Percentiles rank a stretch among this genome's conserved stretches.
Conservation (phyloP, 2,329 filamentous ascomycete genomes). For the Phaeosphaeria sp. region DNA sequence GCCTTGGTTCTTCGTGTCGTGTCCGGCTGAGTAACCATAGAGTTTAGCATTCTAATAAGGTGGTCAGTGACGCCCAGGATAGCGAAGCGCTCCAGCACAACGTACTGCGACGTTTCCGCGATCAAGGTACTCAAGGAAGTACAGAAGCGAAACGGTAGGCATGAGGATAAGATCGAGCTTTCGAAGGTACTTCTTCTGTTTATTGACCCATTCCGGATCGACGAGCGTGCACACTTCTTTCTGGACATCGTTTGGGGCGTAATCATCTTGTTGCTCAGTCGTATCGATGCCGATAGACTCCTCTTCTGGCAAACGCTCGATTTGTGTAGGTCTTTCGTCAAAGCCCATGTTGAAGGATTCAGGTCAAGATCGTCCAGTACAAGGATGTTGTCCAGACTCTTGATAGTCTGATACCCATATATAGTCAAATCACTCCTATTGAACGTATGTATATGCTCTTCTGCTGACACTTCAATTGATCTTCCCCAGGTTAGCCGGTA, state of each 20-base stretch:
- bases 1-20: neutral
- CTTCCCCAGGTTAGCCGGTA: neutral
- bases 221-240: neutral
- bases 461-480: neutral
- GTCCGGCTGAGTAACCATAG: neutral
- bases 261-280: neutral
- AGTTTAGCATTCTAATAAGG: neutral
- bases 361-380: neutral
- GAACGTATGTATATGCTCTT: neutral
- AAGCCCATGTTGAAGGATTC: neutral
- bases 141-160: neutral
- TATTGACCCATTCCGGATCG: neutral
- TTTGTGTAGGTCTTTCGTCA: neutral
- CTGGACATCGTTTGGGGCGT: neutral
- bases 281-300: neutral
- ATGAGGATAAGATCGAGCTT: neutral
- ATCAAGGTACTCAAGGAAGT: neutral
- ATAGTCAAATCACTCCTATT: neutral
- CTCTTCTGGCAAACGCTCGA: neutral
- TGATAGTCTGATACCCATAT: neutral
- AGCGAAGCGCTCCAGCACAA: neutral
- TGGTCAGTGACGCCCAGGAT: neutral
- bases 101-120: neutral
- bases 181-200: neutral
- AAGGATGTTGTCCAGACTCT: neutral